Evolutionary conservation across 495 filamentous ascomycete genomes (phyloP), one percentile per base, ranked within the genome.

Genomic region (Rhypophila decipiens): DNA sequence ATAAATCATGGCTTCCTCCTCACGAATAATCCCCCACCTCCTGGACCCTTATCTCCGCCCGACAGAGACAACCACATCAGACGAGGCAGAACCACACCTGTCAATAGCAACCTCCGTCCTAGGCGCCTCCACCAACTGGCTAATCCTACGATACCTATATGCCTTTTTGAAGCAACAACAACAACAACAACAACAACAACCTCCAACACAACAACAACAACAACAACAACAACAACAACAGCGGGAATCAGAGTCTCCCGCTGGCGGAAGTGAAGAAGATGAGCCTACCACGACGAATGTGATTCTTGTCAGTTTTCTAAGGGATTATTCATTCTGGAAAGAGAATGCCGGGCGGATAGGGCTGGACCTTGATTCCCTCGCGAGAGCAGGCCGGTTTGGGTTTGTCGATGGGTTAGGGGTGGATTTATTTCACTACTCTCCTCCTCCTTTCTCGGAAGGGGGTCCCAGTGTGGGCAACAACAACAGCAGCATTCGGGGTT

Each of bases 301-400:
- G 3, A 67, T 95, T 13, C 68, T 96, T 0, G 80, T 90, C 50
- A 89, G 84, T 68, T 75, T 96, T 83, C 64, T 94, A 65, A 76
- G 86, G 43, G 83, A 89, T 55, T 75, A 68, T 50, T 68, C 74
- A 21, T 94, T 94, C 60, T 95, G 89, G 90, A 80, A 65, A 39
- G 72, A 81, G 3, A 74, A 75, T 36, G 75, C 74, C 21, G 75
- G 74, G 46, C 76, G 77, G 63, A 58, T 88, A 51, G 87, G 87
- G 8, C 52, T 90, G 43, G 88, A 95, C 64, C 70, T 93, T 42
- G 76, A 79, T 9, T 76, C 73, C 9, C 61, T 83, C 13, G 67
- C 63, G 50, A 64, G 69, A 38, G 76, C 75, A 50, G 74, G 76
- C 17, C 70, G 71, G 44, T 84, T 90, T 55, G 67, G 68, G 22